A percentile compares a stretch with the other conserved stretches of the same genome.
These are phyloP conservation scores for Bullera alba DNA, from an alignment of 768 basidiomycete species.

Conservation along the genomic window DNA sequence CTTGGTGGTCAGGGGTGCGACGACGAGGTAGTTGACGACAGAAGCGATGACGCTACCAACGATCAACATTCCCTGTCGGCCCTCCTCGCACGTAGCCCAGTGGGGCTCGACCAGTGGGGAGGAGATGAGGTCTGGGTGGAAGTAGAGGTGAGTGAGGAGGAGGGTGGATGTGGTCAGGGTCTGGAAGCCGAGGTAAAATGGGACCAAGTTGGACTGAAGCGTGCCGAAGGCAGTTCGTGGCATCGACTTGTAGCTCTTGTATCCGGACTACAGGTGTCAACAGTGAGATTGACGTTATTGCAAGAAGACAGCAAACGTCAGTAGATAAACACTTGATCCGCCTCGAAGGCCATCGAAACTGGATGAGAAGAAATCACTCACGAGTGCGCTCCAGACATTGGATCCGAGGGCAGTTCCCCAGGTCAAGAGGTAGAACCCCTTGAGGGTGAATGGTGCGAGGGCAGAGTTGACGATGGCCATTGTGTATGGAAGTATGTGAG, in stretches of 20 bases:
- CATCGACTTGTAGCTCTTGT: conserved; percentile 30
- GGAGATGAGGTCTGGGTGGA: conserved; percentile 56
- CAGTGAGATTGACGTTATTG: neutral
- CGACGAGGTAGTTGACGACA: conserved; percentile 58
- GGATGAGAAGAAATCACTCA: conserved; percentile 13
- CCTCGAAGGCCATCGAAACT: neutral
- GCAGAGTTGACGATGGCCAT: conserved; percentile 25
- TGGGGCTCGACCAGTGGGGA: conserved; percentile 50
- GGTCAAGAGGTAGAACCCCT: conserved; percentile 40
- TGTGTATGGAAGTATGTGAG: too few species aligned
- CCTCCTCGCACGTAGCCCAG: conserved; percentile 31
- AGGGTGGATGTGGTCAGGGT: conserved; percentile 55
- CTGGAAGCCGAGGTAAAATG: conserved; percentile 63
- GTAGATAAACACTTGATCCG: neutral
- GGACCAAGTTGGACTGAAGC: conserved; percentile 68
- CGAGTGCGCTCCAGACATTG: conserved; percentile 36
- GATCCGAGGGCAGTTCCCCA: conserved; percentile 39
- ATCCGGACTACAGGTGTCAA: conserved; percentile 31
- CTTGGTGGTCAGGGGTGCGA: conserved; percentile 67
- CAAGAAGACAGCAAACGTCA: neutral
- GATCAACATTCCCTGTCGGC: conserved; percentile 31
- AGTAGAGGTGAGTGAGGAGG: conserved; percentile 53
- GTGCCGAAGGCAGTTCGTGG: conserved; percentile 64
- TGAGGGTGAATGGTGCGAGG: conserved; percentile 37
- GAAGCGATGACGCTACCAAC: conserved; percentile 46